Evolutionary conservation across 345 rosid species (phyloP).

Genomic region (Salix suchowensis): DNA sequence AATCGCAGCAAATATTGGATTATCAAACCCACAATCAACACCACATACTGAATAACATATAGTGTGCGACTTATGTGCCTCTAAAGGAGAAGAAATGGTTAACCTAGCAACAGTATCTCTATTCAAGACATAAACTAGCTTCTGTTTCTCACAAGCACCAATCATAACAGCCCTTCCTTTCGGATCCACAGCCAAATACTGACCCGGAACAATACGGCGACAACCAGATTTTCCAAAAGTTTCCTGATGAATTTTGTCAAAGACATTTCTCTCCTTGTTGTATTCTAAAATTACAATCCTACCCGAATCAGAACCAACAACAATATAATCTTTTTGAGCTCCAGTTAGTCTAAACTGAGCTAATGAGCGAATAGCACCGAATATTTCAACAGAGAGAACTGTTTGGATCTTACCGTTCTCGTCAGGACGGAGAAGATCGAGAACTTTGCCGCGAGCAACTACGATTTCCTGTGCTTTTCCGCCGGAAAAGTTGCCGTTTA

Average conservation of each 20-base stretch:
- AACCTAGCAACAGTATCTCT: slow-evolving; percentile 92
- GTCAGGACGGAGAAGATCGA: slow-evolving; percentile 92
- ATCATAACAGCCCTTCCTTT: slow-evolving; percentile 95
- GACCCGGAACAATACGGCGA: slow-evolving; percentile 92
- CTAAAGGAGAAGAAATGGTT: slow-evolving; percentile 93
- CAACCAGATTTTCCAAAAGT: slow-evolving; percentile 97
- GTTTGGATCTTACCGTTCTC: slow-evolving; percentile 87
- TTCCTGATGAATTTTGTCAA: slow-evolving; percentile 89
- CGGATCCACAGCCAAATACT: slow-evolving; percentile 85
- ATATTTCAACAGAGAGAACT: slow-evolving; percentile 80
- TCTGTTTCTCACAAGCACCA: slow-evolving; percentile 96
- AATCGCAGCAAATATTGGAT: slow-evolving; percentile 85
- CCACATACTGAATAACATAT: slow-evolving; percentile 81
- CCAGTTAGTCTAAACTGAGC: slow-evolving; percentile 95
- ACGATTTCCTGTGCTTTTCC: slow-evolving; percentile 83
- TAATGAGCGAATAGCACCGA: slow-evolving; percentile 82
- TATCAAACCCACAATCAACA: slow-evolving; percentile 94
- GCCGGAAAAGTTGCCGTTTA: slow-evolving; percentile 96
- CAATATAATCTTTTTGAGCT: slow-evolving; percentile 80
- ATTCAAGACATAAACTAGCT: slow-evolving; percentile 86
- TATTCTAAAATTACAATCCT: slow-evolving; percentile 87
- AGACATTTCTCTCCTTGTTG: slow-evolving; percentile 76
- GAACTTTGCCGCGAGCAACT: slow-evolving; percentile 91
- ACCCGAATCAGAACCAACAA: slow-evolving; percentile 97
- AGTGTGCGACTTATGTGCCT: slow-evolving; percentile 94